Evolutionary conservation across 2,329 filamentous ascomycete species (phyloP).

Genomic region (Monosporascus sp.): DNA sequence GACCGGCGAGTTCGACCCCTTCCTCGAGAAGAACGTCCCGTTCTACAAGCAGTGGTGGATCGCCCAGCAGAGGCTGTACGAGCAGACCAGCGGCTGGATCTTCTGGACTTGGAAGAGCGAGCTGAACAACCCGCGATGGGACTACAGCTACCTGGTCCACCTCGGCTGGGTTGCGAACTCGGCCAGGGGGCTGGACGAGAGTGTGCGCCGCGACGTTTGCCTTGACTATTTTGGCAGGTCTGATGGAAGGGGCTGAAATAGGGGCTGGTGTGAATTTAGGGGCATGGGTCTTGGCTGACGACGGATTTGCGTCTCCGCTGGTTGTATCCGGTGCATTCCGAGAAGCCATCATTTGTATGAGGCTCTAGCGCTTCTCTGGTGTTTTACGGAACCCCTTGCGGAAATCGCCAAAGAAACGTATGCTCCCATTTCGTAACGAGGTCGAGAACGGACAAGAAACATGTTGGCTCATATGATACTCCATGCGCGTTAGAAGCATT

Average conservation of each 20-base stretch:
- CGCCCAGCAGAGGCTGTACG: conserved; percentile 34
- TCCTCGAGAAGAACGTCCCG: conserved; percentile 14
- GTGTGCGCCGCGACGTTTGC: neutral
- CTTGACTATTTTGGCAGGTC: neutral
- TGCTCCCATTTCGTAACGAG: too few species aligned
- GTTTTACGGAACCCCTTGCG: too few species aligned
- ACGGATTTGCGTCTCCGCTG: too few species aligned
- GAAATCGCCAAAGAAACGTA: too few species aligned
- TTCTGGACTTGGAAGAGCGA: conserved; percentile 52
- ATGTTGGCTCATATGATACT: too few species aligned
- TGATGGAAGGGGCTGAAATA: neutral
- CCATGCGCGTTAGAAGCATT: too few species aligned
- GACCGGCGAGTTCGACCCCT: conserved; percentile 30
- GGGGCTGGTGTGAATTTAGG: too few species aligned
- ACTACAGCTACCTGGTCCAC: neutral
- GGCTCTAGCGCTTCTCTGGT: too few species aligned
- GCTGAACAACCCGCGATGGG: conserved; percentile 37
- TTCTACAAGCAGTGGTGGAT: conserved; percentile 46
- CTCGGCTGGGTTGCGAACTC: neutral
- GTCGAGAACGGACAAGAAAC: too few species aligned
- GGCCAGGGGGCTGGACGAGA: neutral
- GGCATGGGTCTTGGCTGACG: too few species aligned
- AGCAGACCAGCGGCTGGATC: conserved; percentile 41
- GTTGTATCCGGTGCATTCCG: too few species aligned
- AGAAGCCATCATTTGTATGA: too few species aligned